These are phyloP conservation scores for Sporothrix euskadiensis DNA, from an alignment of 2,329 filamentous ascomycete species.

Conservation along the genomic window DNA sequence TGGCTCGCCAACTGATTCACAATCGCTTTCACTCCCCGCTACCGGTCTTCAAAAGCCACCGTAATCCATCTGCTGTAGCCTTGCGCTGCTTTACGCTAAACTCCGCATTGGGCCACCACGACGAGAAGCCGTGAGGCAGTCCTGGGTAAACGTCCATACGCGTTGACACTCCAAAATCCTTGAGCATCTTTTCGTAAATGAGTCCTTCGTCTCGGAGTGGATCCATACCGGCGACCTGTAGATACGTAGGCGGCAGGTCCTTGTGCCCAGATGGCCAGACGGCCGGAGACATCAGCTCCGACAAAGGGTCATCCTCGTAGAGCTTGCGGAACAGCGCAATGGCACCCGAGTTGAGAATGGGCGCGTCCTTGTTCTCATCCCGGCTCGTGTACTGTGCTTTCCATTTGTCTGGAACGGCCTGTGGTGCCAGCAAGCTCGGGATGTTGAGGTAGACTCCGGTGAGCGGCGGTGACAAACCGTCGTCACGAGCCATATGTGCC, in stretches of 20 bases:
- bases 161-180: background rate
- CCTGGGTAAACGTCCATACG: background rate
- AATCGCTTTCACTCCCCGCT: background rate
- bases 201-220: conserved; percentile 10
- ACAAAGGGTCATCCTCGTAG: background rate
- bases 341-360: background rate
- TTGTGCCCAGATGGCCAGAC: background rate
- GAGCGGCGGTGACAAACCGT: background rate
- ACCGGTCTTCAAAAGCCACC: background rate
- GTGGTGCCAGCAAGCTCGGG: background rate
- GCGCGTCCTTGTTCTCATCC: background rate
- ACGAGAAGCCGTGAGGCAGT: background rate
- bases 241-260: background rate
- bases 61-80: background rate
- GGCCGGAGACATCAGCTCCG: background rate
- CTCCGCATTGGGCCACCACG: background rate
- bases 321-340: background rate
- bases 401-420: background rate
- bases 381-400: background rate
- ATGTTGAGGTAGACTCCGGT: background rate
- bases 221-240: conserved; percentile 16
- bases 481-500: background rate
- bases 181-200: background rate
- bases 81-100: background rate
- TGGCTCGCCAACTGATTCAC: background rate